phyloP scores from a whole-genome alignment of 2,329 filamentous ascomycete genomes.

The Lasiodiplodia sp. region DNA sequence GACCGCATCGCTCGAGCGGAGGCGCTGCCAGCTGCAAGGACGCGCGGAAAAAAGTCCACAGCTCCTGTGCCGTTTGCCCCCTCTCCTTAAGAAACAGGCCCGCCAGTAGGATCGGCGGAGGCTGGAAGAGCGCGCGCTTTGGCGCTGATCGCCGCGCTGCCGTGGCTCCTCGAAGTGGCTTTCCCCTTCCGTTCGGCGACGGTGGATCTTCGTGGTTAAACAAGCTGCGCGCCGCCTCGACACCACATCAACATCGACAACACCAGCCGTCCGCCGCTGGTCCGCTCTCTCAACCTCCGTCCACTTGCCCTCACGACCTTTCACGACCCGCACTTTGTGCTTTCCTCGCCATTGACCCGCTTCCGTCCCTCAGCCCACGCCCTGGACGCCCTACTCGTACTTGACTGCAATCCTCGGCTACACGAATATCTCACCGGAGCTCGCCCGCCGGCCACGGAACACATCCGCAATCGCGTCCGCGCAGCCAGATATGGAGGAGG shows the following conservation, averaged over 20 bases:
- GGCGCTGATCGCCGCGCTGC: slow-evolving; percentile 26
- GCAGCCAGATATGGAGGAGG: slow-evolving; percentile 21
- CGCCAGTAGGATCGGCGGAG: slow-evolving; percentile 12
- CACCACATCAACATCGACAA: slow-evolving; percentile 22
- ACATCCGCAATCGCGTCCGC: not conserved
- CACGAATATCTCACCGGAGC: slow-evolving; percentile 14
- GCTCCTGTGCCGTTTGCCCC: slow-evolving; percentile 10
- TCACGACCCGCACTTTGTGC: not conserved
- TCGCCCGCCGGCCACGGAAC: not conserved
- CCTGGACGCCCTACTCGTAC: slow-evolving; percentile 9
- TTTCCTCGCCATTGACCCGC: slow-evolving; percentile 14
- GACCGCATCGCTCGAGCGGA: not conserved
- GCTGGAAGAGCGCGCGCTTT: slow-evolving; percentile 23
- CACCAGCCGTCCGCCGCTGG: slow-evolving; percentile 10
- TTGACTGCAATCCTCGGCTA: slow-evolving; percentile 15
- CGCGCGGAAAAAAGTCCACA: slow-evolving; percentile 12
- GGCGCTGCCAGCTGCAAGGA: slow-evolving; percentile 15
- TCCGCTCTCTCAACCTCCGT: slow-evolving; percentile 7
- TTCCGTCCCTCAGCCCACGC: not conserved
- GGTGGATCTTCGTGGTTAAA: slow-evolving; percentile 27
- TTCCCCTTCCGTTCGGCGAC: slow-evolving; percentile 25
- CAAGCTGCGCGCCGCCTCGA: slow-evolving; percentile 28
- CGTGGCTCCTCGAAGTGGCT: slow-evolving; percentile 21
- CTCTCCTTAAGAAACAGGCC: slow-evolving; percentile 24
- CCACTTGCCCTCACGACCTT: not conserved